Evolutionary conservation across 768 basidiomycete genomes (phyloP).

Genomic region (Boletus insuetus): DNA sequence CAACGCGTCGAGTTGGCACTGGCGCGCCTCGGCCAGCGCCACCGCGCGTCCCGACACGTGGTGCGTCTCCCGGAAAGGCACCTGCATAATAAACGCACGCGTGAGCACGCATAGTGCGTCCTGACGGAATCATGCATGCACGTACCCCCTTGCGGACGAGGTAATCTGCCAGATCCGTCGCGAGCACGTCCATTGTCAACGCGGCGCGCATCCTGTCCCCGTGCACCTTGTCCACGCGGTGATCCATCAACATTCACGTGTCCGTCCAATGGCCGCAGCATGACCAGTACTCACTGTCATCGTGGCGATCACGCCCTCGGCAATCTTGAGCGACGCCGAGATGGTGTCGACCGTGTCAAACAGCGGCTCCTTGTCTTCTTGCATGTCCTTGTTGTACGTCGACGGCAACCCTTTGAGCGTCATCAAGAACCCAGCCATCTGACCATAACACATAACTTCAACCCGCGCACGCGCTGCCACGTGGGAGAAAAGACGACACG

Average conservation of each 20-base stretch:
- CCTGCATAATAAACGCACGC: conserved; percentile 43
- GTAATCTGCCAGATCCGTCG: conserved; percentile 98
- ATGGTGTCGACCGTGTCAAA: conserved; percentile 93
- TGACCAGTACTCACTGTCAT: conserved; percentile 57
- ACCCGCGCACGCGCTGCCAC: background rate
- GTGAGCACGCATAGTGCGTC: background rate
- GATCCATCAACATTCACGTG: background rate
- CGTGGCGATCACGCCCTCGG: conserved; percentile 92
- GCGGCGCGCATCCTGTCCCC: conserved; percentile 86
- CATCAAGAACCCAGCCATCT: conserved; percentile 99
- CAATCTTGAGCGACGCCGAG: conserved; percentile 84
- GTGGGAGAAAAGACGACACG: conserved; percentile 11
- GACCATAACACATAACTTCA: background rate
- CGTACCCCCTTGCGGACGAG: conserved; percentile 96
- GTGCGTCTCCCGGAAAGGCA: conserved; percentile 98
- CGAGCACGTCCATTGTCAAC: conserved; percentile 95
- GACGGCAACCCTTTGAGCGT: conserved; percentile 96
- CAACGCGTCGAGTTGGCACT: conserved; percentile 79
- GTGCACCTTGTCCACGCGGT: conserved; percentile 64
- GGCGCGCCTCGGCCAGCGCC: conserved; percentile 83
- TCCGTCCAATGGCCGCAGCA: background rate
- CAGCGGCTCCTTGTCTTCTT: conserved; percentile 97
- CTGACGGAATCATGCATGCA: conserved; percentile 9
- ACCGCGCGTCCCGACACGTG: conserved; percentile 97
- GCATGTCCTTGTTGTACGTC: conserved; percentile 99